Evolutionary conservation across 2,329 filamentous ascomycete genomes (phyloP), one percentile per base, ranked within the genome.

Genomic region (Aspergillus sp.): DNA sequence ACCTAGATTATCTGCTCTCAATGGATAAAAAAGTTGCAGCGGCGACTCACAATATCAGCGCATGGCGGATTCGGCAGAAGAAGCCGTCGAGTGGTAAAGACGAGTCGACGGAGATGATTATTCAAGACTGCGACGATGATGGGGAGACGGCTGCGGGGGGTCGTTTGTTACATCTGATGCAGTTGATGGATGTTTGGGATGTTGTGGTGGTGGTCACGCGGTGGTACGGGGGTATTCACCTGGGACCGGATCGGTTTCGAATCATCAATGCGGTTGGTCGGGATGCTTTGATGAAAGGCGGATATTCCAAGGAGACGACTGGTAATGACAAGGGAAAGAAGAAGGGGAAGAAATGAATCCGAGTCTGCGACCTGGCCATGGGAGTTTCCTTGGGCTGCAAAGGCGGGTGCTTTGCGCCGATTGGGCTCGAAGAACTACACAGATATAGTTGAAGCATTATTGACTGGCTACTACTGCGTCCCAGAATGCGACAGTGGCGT

Each of bases 101-200:
- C 5, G 60, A 67, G 5, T 57, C 67, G 0, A 70, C 71, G 5
- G 76, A 72, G 44, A 77, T 76, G 40, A 71, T 72, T 27, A 89
- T 84, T 54, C 90, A 97, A 65, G 93, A 98, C 67, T 96, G 85
- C 61, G 88, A 98, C 58, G 93, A 98, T 58, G 93, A 98, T 64
- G 93, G 93, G 2, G 93, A 98, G 75, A 87, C 87, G 27, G 93
- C 93, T 5, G 93, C 93, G 0, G 93, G 93, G 1, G 83, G 86
- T 0, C 77, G 93, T 34, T 68, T 98, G 59, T 68, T 97, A 47
- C 89, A 95, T 69, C 72, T 98, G 28, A 85, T 98, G 83, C 90
- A 96, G 71, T 70, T 95, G 48, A 96, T 96, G 88, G 88, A 90
- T 59, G 76, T 94, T 8, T 96, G 90, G 90, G 81, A 94, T 65